Base-by-base conservation (phyloP, 106 monocot genomes). In the Chionographis japonica region DNA sequence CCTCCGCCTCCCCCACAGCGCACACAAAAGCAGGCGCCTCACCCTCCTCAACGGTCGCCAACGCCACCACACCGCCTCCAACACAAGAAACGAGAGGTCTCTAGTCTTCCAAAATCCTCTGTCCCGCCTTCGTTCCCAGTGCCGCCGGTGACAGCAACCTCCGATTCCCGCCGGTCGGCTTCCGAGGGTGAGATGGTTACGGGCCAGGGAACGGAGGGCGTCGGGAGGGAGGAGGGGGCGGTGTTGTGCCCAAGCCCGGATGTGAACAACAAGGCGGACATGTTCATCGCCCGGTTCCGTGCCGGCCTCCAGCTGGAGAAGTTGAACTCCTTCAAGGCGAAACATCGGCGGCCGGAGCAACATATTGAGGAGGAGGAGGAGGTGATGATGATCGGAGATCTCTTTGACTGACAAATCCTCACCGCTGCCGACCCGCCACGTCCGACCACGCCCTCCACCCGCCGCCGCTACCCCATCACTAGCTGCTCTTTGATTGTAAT, bases 181-280 rank as follows among this genome's bases (percentile, higher is more conserved):
- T 54, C 37, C 56, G 18, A 35, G 58, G 49, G 59, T 50, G 36
- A 51, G 50, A 61, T 1, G 54, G n/a, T 12, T 2, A 8, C 37
- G 15, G 14, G 8, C 2, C 15, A 14, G 11, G 50, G 6, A 10
- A 16, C 9, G 56, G 18, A 65, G 15, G 36, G 2, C 12, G 37
- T 13, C 17, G 27, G 13, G 27, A 12, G 52, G 14, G 68, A 50
- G 39, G 60, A 13, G 14, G 36, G 18, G 20, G 2, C 16, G 52
- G 10, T 40, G 13, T 72, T 68, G 54, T 79, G 84, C 52, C 79
- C 85, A 2, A 89, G 84, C 67, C 89, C 89, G 0, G 89, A 89
- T 55, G 84, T 89, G 55, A 77, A 89, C 72, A 82, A 71, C 61
- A 89, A 89, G 58, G 81, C 85, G 0, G 89, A 89, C n/a, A 67